Evolutionary conservation across 2,329 filamentous ascomycete genomes (phyloP).

Genomic region (Ascochyta viciae-villosae): DNA sequence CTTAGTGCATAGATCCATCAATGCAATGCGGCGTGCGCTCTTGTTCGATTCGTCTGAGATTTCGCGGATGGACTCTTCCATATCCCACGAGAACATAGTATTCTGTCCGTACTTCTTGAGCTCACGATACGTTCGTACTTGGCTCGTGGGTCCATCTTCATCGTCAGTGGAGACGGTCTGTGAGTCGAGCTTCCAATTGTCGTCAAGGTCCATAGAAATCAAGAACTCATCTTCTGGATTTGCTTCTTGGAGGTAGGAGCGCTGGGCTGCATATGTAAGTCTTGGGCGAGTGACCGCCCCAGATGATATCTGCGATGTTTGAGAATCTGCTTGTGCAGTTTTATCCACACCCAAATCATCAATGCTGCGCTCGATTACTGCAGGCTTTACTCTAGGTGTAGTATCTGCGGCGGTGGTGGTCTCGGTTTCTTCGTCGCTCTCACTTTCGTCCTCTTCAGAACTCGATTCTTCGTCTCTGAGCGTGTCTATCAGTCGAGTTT

Average conservation of each 20-base stretch:
- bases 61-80: constrained; percentile 65
- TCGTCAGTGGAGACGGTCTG: constrained; percentile 52
- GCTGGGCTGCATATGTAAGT: constrained; percentile 65
- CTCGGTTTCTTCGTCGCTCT: constrained; percentile 33
- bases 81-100: constrained; percentile 62
- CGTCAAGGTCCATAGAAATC: constrained; percentile 45
- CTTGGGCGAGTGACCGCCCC: constrained; percentile 45
- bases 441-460: constrained; percentile 37
- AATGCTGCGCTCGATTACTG: background rate
- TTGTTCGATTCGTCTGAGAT: constrained; percentile 56
- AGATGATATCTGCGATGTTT: constrained; percentile 34
- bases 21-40: constrained; percentile 58
- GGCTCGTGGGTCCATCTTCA: constrained; percentile 47
- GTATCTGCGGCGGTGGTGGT: background rate
- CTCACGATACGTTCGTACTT: constrained; percentile 67
- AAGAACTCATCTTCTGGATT: constrained; percentile 51
- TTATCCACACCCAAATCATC: constrained; percentile 33
- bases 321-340: constrained; percentile 28
- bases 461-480: constrained; percentile 36
- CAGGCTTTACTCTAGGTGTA: background rate
- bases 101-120: constrained; percentile 66
- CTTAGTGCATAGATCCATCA: constrained; percentile 64
- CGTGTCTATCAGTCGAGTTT: constrained; percentile 41
- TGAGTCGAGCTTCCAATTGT: constrained; percentile 28
- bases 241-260: constrained; percentile 65